Base-by-base conservation (phyloP, 2,329 filamentous ascomycete species). In the Calonectria pseudoreteaudii region DNA sequence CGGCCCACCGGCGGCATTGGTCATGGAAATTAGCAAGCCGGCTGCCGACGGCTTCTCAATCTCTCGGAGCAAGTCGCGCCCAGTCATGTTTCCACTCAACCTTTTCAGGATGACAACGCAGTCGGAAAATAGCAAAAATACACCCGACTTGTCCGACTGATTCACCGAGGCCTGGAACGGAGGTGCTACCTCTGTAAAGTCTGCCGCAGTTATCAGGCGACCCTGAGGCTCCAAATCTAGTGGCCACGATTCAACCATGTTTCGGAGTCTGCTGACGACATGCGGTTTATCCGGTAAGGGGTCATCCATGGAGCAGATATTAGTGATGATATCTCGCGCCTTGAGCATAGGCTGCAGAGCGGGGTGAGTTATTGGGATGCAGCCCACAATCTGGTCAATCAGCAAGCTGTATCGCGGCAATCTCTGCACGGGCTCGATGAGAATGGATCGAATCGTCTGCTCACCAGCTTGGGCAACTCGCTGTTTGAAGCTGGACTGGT, bases 391-490 rank as follows among this genome's bases (percentile, higher is more conserved):
- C 81, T 97, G 96, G 86, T 99, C 97, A 79, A 99, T 98, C 81
- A 98, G 93, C 44, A 99, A 88, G 81, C 95, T 98, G 86, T 99
- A 99, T 31, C 97, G 93, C 31, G 97, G 97, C 67, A 99, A 89
- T 67, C 97, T 91, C 84, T 99, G 97, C 0, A 99, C 96, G 3
- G 97, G 97, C 84, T 99, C 97, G 83, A 99, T 99, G 69, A 99
- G 90, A 75, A 97, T 91, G 4, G 97, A 98, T 64, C 95, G 95
- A 68, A 98, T 90, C 71, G 93, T 91, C 85, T 99, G 97, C 83
- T 98, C 97, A 70, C 97, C 96, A 3, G 94, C 94, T 76, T 96
- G 92, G 67, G 94, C 91, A 4, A 98, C 91, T 58, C 94, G 89
- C 78, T 94, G 93, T 3, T 94, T 93, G 82, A 98, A 96, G 80